Percentiles rank a stretch among this genome's conserved stretches.
Evolutionary conservation across 371 early-diverging fungal genomes (phyloP).

Genomic region (Actinomortierella wolfii): DNA sequence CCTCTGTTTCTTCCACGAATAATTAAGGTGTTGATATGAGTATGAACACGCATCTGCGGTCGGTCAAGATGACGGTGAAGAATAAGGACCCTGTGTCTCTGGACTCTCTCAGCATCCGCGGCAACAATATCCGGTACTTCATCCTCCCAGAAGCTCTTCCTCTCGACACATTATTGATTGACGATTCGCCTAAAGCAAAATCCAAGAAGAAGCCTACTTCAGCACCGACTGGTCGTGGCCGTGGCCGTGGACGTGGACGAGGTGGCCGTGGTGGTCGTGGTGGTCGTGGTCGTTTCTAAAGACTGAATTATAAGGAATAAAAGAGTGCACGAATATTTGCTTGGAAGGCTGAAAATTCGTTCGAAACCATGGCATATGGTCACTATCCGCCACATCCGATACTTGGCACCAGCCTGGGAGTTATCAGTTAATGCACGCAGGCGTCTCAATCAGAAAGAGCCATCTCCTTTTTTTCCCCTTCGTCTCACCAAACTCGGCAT

Average conservation of each 20-base stretch:
- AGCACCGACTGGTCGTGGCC: slow-evolving; percentile 44
- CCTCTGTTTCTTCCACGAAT: too few relatives aligned
- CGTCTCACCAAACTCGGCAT: too few relatives aligned
- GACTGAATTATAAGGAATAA: too few relatives aligned
- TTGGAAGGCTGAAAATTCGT: too few relatives aligned
- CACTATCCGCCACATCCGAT: too few relatives aligned
- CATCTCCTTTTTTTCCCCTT: too few relatives aligned
- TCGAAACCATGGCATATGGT: too few relatives aligned
- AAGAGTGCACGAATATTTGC: too few relatives aligned
- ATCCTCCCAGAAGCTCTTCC: slow-evolving; percentile 96
- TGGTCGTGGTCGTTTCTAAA: slow-evolving; percentile 18
- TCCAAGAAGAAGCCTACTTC: slow-evolving; percentile 76
- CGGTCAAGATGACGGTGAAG: slow-evolving; percentile 97
- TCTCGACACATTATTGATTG: slow-evolving; percentile 94
- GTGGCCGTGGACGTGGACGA: slow-evolving; percentile 47
- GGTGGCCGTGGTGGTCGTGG: slow-evolving; percentile 49
- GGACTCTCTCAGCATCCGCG: slow-evolving; percentile 92
- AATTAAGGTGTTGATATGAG: slow-evolving; percentile 98
- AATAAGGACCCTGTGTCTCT: slow-evolving; percentile 89
- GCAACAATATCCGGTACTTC: slow-evolving; percentile 94
- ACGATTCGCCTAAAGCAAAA: slow-evolving; percentile 94
- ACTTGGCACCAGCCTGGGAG: too few relatives aligned
- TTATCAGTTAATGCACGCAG: too few relatives aligned
- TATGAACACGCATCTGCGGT: slow-evolving; percentile 98
- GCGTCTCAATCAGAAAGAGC: too few relatives aligned